Conservation (phyloP, 495 filamentous ascomycete species). For the Penicillium taxi region DNA sequence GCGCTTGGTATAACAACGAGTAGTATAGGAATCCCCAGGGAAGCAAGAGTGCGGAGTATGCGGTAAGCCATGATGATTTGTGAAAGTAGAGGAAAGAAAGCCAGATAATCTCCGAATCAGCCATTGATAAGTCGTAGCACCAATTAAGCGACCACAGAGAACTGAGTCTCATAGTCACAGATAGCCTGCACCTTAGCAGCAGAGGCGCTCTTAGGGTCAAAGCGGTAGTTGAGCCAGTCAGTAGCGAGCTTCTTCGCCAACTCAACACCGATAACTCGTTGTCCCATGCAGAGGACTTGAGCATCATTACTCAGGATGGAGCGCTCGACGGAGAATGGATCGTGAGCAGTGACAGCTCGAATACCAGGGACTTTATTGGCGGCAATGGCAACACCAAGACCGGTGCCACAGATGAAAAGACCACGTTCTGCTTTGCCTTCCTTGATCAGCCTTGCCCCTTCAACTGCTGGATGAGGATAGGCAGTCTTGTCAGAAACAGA, state of each 20-base stretch:
- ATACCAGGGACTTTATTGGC: slow-evolving; percentile 85
- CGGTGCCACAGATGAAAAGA: slow-evolving; percentile 80
- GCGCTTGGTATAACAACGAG: slow-evolving; percentile 18
- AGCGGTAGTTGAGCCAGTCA: slow-evolving; percentile 77
- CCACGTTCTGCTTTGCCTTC: slow-evolving; percentile 67
- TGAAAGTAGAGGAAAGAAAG: too few species aligned
- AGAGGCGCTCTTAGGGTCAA: slow-evolving; percentile 64
- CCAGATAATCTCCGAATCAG: too few species aligned
- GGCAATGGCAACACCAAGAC: slow-evolving; percentile 74
- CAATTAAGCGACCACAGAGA: slow-evolving; percentile 20
- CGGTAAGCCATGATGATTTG: too few species aligned
- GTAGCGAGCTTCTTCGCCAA: slow-evolving; percentile 66
- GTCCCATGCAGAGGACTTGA: slow-evolving; percentile 82
- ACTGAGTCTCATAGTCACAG: slow-evolving; percentile 58
- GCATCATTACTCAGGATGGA: slow-evolving; percentile 78
- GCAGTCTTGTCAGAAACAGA: slow-evolving; percentile 65
- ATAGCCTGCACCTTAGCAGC: slow-evolving; percentile 72
- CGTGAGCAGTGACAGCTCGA: slow-evolving; percentile 79
- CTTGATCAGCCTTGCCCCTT: slow-evolving; percentile 57
- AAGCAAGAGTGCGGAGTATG: too few species aligned
- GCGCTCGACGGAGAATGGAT: slow-evolving; percentile 75
- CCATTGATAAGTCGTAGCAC: neutral
- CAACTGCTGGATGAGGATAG: slow-evolving; percentile 73
- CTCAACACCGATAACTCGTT: slow-evolving; percentile 75
- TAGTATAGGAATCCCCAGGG: too few species aligned